phyloP scores from a whole-genome alignment of 768 basidiomycete genomes.

The Saitozyma podzolica region DNA sequence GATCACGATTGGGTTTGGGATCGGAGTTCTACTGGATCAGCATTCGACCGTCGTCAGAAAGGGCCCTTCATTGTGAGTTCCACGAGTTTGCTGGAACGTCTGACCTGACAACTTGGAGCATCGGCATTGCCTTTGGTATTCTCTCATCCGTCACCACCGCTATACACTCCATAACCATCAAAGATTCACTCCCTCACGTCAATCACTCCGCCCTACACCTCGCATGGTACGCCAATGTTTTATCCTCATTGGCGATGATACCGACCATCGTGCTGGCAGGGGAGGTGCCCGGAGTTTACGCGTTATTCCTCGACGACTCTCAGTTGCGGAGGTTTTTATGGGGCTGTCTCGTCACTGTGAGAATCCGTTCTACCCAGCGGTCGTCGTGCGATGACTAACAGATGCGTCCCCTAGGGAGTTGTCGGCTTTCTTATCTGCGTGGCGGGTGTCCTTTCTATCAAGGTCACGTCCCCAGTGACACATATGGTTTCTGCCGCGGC shows the following conservation, averaged over 20 bases:
- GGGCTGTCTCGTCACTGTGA: slow-evolving; percentile 70
- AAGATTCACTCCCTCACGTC: slow-evolving; percentile 17
- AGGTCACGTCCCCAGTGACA: slow-evolving; percentile 95
- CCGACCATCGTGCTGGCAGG: slow-evolving; percentile 9
- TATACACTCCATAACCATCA: slow-evolving; percentile 17
- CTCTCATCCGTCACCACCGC: slow-evolving; percentile 21
- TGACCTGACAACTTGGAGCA: not conserved
- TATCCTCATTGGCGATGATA: slow-evolving; percentile 6
- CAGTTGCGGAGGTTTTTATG: slow-evolving; percentile 12
- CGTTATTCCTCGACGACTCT: not conserved
- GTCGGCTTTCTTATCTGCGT: slow-evolving; percentile 94
- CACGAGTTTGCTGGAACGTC: too few species aligned
- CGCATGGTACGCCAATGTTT: slow-evolving; percentile 17
- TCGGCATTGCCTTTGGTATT: slow-evolving; percentile 17
- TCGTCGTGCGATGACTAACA: too few species aligned
- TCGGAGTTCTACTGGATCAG: slow-evolving; percentile 12
- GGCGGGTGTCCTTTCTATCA: slow-evolving; percentile 87
- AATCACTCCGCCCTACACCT: slow-evolving; percentile 15
- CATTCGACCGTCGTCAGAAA: slow-evolving; percentile 7
- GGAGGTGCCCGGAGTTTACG: slow-evolving; percentile 8
- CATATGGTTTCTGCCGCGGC: slow-evolving; percentile 75
- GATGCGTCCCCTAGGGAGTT: slow-evolving; percentile 53
- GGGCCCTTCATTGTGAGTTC: too few species aligned
- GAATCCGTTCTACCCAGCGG: not conserved
- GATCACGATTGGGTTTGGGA: slow-evolving; percentile 11